Evolutionary conservation across 495 filamentous ascomycete species (phyloP).

Genomic region (Aspergillus heteromorphus): DNA sequence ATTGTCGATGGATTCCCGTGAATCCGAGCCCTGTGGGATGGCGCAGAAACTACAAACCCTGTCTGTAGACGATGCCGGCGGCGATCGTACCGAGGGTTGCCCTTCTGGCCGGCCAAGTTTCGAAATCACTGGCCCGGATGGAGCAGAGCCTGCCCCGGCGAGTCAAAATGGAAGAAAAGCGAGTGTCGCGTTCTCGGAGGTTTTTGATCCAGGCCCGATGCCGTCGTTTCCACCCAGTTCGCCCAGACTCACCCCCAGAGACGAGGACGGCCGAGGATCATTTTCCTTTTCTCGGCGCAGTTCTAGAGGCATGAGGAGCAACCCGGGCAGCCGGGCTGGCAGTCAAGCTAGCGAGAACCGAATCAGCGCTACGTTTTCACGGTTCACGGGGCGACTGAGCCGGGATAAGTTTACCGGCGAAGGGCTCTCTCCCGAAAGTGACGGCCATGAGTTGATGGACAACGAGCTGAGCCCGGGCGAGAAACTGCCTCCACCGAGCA

Average conservation of each 20-base stretch:
- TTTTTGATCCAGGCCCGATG: constrained; percentile 24
- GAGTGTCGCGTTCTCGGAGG: constrained; percentile 28
- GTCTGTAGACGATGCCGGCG: constrained; percentile 9
- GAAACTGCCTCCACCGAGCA: constrained; percentile 15
- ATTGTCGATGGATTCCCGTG: constrained; percentile 37
- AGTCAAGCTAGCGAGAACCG: constrained; percentile 64
- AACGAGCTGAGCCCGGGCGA: constrained; percentile 28
- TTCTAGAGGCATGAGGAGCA: constrained; percentile 49
- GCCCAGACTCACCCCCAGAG: constrained; percentile 39
- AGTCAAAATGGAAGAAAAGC: constrained; percentile 14
- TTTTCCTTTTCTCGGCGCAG: constrained; percentile 52
- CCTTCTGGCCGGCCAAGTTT: constrained; percentile 35
- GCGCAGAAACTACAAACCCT: constrained; percentile 14
- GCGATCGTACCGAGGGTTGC: constrained; percentile 21
- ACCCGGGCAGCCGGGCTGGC: constrained; percentile 58
- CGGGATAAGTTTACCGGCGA: constrained; percentile 36
- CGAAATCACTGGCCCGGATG: constrained; percentile 34
- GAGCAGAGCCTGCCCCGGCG: not conserved
- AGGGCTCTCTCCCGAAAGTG: constrained; percentile 22
- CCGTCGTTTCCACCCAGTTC: constrained; percentile 44
- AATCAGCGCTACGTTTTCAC: constrained; percentile 60
- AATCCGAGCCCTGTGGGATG: constrained; percentile 22
- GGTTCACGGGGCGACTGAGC: constrained; percentile 52
- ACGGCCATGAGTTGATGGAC: constrained; percentile 28
- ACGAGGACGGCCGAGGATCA: constrained; percentile 46